Conservation (phyloP, 1,139 yeast genomes). For the Blastobotrys ciferrii region DNA sequence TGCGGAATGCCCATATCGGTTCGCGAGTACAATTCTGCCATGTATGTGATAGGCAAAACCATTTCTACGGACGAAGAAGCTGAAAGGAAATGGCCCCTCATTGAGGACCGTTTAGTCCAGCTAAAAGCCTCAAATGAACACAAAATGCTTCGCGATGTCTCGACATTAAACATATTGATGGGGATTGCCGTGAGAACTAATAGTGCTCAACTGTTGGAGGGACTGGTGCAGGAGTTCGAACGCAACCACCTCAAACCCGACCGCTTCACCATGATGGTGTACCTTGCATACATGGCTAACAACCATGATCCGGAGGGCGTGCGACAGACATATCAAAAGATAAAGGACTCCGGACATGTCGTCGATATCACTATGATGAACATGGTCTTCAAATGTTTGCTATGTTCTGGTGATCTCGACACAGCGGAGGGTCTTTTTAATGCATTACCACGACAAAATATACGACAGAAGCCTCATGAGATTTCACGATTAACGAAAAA, state of each 20-base stretch:
- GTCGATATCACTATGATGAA: slow-evolving; percentile 23
- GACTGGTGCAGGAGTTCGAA: slow-evolving; percentile 18
- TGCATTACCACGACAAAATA: slow-evolving; percentile 2
- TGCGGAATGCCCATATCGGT: slow-evolving; percentile 27
- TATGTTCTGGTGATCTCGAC: slow-evolving; percentile 18
- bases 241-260: slow-evolving; percentile 20
- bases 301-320: slow-evolving; percentile 20
- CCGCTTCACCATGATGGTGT: slow-evolving; percentile 24
- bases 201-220: slow-evolving; percentile 14
- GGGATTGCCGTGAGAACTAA: slow-evolving; percentile 20
- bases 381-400: slow-evolving; percentile 18
- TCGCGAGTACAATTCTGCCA: slow-evolving; percentile 24
- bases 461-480: neutral
- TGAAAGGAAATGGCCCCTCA: slow-evolving; percentile 8
- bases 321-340: slow-evolving; percentile 17
- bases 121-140: slow-evolving; percentile 7
- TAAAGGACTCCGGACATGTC: slow-evolving; percentile 16
- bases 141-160: slow-evolving; percentile 14
- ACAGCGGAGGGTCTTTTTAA: slow-evolving; percentile 11
- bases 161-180: slow-evolving; percentile 23
- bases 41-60: slow-evolving; percentile 15
- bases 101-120: slow-evolving; percentile 14
- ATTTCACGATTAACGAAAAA: slow-evolving; percentile 14
- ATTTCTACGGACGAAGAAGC: neutral
- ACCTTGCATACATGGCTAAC: slow-evolving; percentile 21